These are phyloP conservation scores for Clitoria ternatea DNA, from an alignment of 306 rosid species.

Conservation along the genomic window DNA sequence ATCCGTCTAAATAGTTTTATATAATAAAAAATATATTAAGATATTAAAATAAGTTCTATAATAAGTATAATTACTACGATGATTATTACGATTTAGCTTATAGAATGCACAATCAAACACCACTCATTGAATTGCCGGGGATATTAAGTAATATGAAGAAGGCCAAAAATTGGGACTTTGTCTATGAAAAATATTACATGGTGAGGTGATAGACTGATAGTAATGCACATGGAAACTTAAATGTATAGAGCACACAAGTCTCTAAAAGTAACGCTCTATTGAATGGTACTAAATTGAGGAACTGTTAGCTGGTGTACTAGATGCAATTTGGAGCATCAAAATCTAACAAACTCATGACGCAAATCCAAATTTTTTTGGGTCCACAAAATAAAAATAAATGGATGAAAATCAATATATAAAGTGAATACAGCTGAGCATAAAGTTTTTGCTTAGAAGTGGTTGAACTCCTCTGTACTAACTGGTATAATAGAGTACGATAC, in stretches of 20 bases:
- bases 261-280: neutral
- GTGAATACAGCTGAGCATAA: constrained; percentile 13
- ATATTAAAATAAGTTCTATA: no score
- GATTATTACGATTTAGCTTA: no score
- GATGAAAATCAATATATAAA: neutral
- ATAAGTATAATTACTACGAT: no score
- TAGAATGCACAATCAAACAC: no score
- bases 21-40: no score
- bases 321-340: neutral
- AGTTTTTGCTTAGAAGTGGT: constrained; percentile 23
- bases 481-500: constrained; percentile 8
- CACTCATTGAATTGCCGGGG: neutral
- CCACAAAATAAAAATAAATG: neutral
- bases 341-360: neutral
- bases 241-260: constrained; percentile 6
- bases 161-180: neutral
- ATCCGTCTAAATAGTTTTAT: no score
- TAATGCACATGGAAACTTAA: constrained; percentile 11
- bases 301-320: neutral
- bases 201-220: no score
- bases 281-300: constrained; percentile 16
- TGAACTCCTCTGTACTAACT: constrained; percentile 11
- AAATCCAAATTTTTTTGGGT: neutral
- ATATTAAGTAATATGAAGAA: neutral
- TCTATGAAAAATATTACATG: neutral